phyloP scores from a whole-genome alignment of 1,139 yeast genomes.

The Citeromyces hawaiiensis region DNA sequence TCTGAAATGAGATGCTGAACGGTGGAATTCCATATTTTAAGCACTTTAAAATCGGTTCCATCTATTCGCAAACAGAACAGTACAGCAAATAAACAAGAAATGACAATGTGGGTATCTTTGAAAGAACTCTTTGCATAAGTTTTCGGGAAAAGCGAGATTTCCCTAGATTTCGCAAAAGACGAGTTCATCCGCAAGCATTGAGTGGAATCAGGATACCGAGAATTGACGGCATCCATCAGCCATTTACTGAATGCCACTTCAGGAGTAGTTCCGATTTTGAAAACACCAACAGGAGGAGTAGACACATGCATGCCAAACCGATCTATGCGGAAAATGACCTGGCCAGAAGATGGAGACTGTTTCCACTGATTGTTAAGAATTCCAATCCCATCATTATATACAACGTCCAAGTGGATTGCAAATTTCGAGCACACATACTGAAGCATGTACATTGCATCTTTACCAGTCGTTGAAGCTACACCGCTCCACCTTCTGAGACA shows the following conservation, averaged over 20 bases:
- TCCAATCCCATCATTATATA: neutral
- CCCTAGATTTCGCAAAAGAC: neutral
- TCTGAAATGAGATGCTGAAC: neutral
- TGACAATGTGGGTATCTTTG: neutral
- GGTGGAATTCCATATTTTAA: neutral
- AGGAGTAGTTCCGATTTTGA: neutral
- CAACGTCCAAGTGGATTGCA: neutral
- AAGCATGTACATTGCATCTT: neutral
- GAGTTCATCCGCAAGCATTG: neutral
- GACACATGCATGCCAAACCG: neutral
- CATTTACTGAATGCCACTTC: neutral
- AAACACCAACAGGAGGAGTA: neutral
- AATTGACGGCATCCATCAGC: neutral
- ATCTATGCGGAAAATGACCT: neutral
- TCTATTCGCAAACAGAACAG: neutral
- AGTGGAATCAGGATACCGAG: neutral
- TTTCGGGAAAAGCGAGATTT: neutral
- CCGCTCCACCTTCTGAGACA: conserved; percentile 1
- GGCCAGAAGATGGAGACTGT: neutral
- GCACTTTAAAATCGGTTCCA: neutral
- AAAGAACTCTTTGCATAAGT: neutral
- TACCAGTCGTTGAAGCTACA: neutral
- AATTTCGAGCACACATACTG: neutral
- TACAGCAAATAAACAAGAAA: neutral
- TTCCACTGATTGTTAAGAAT: conserved; percentile 1